Base-by-base conservation (phyloP, 768 basidiomycete species). In the Mycena epipterygia region DNA sequence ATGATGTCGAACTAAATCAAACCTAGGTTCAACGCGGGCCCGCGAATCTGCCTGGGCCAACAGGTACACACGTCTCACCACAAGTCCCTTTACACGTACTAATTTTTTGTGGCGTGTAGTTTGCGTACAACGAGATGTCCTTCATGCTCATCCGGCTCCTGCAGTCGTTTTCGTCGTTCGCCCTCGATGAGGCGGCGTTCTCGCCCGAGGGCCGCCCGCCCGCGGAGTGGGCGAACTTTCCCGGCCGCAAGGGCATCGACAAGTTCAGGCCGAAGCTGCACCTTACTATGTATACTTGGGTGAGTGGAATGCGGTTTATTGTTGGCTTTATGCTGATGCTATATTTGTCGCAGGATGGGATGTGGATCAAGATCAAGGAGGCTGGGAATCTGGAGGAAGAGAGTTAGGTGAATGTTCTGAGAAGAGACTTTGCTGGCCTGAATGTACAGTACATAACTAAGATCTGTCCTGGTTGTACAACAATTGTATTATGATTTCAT, bases 21-120 rank as follows among this genome's bases (percentile, higher is more conserved):
- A 62, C 13, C 3, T 44, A 72, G 71, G 13, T 85, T 85, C 75
- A 84, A 83, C 61, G 83, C 74, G 3, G 76, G 76, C 5, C 85
- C 85, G 27, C 75, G 84, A 4, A 84, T 85, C 52, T 85, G 84
- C 64, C 77, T 84, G 16, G 84, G 85, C 7, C 85, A 86, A 77
- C 84, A 85, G 76, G 84, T 81, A 35, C 37, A 14, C 12, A 12
- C 4, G 13, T 30, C 11, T 11, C 9, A 53, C 11, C 11, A 53
- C 12, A n/a, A 2, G n/a, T n/a, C n/a, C n/a, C n/a, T n/a, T n/a
- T n/a, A n/a, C n/a, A n/a, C n/a, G n/a, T n/a, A n/a, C n/a, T n/a
- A n/a, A n/a, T n/a, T n/a, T n/a, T n/a, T 37, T 16, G 27, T n/a
- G 17, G 21, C 21, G 42, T 41, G 21, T 14, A 67, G 64, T 73